Percentiles rank a stretch among this genome's conserved stretches.
phyloP scores from a whole-genome alignment of 306 rosid genomes.

The Lagenaria siceraria region DNA sequence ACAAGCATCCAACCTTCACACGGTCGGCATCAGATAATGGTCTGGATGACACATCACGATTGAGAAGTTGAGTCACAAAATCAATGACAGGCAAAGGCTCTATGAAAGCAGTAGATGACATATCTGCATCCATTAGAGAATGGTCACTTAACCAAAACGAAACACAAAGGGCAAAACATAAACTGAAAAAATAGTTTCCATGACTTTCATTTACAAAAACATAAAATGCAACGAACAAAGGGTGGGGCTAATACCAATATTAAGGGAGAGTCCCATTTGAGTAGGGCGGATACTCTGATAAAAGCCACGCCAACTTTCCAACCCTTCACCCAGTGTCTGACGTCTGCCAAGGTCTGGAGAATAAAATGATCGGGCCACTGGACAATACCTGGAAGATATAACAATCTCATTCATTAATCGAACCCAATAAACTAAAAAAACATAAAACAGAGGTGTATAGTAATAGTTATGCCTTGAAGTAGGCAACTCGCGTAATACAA shows the following conservation, averaged over 20 bases:
- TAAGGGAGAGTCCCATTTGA: constrained; percentile 89
- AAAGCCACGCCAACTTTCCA: constrained; percentile 99
- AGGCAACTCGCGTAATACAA: constrained; percentile 85
- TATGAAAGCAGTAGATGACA: constrained; percentile 94
- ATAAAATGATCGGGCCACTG: constrained; percentile 95
- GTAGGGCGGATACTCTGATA: constrained; percentile 98
- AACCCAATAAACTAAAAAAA: neutral
- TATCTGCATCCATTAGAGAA: constrained; percentile 41
- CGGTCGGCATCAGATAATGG: constrained; percentile 90
- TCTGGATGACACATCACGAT: constrained; percentile 59
- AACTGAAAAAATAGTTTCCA: neutral
- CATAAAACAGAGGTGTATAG: neutral
- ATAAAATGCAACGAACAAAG: neutral
- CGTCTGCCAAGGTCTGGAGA: constrained; percentile 72
- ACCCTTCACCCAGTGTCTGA: constrained; percentile 85
- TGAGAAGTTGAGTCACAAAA: constrained; percentile 66
- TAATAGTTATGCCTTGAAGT: constrained; percentile 48
- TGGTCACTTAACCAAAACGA: neutral
- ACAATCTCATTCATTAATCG: neutral
- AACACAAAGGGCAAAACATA: neutral
- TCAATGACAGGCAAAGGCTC: constrained; percentile 96
- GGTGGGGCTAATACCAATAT: constrained; percentile 43
- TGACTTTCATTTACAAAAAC: neutral
- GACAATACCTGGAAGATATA: constrained; percentile 49
- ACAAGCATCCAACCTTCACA: constrained; percentile 50